Conservation (phyloP, 495 filamentous ascomycete genomes). For the Annulohypoxylon moriforme region DNA sequence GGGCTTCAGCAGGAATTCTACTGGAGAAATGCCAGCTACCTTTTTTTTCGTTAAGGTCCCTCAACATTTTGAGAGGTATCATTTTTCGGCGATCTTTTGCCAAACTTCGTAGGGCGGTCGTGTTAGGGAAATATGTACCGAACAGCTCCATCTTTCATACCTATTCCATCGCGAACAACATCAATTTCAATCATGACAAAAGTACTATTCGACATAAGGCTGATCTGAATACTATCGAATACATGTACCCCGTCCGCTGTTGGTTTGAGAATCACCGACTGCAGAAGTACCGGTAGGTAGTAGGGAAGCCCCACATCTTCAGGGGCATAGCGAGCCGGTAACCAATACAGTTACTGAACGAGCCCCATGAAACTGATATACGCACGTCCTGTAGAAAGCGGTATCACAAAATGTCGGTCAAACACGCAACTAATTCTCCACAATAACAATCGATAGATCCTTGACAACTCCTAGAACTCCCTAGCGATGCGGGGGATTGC, state of each 20-base stretch:
- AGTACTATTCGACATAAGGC: not conserved
- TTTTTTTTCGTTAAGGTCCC: too few species aligned
- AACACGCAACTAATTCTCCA: conserved; percentile 14
- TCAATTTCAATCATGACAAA: too few species aligned
- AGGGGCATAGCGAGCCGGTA: not conserved
- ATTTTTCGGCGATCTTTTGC: too few species aligned
- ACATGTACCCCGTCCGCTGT: not conserved
- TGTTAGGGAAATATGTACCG: too few species aligned
- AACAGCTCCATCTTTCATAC: too few species aligned
- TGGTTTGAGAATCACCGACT: not conserved
- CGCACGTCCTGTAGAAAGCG: not conserved
- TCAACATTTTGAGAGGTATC: too few species aligned
- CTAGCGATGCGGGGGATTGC: conserved; percentile 29
- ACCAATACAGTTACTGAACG: conserved; percentile 1
- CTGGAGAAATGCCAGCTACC: too few species aligned
- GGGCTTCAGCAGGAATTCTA: too few species aligned
- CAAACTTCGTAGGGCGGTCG: too few species aligned
- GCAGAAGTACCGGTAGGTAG: not conserved
- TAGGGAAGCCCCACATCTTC: conserved; percentile 2
- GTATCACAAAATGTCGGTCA: conserved; percentile 28
- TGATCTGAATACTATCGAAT: not conserved
- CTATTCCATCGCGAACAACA: too few species aligned
- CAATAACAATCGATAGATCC: conserved; percentile 18
- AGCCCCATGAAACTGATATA: not conserved
- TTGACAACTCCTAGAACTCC: conserved; percentile 1